Conservation (phyloP, 352 stramenopile genomes). For the Globisporangium heterothallicum region DNA sequence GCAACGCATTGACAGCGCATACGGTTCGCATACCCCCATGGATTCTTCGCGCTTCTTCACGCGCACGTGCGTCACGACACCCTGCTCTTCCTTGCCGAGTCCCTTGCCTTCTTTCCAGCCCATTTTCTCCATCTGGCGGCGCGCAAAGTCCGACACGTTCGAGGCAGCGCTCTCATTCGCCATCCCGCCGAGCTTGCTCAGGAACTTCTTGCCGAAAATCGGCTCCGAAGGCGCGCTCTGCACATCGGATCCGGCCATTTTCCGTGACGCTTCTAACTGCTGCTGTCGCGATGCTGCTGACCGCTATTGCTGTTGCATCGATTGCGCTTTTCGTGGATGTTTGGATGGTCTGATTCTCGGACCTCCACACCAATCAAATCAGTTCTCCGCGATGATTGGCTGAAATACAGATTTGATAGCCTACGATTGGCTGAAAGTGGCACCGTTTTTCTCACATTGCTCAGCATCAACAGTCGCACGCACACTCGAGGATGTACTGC, state of each 20-base stretch:
- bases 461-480: not conserved
- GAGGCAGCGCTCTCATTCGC: slow-evolving; percentile 68
- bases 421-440: not conserved
- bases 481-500: slow-evolving; percentile 21
- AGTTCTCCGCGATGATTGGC: not conserved
- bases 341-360: not conserved
- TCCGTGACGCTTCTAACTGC: no score
- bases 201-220: slow-evolving; percentile 82
- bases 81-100: slow-evolving; percentile 93
- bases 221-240: slow-evolving; percentile 27
- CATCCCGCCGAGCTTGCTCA: slow-evolving; percentile 71
- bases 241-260: not conserved
- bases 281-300: not conserved
- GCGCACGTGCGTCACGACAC: slow-evolving; percentile 90
- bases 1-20: no score
- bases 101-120: slow-evolving; percentile 95
- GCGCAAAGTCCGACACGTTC: slow-evolving; percentile 71
- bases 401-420: not conserved
- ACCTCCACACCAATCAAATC: not conserved
- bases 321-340: no score
- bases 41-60: slow-evolving; percentile 93
- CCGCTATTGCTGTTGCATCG: no score
- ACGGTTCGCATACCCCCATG: slow-evolving; percentile 65
- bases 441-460: not conserved
- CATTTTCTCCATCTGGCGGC: slow-evolving; percentile 92